These are phyloP conservation scores for Globisporangium cederbergense DNA, from an alignment of 352 stramenopile genomes.

Conservation along the genomic window DNA sequence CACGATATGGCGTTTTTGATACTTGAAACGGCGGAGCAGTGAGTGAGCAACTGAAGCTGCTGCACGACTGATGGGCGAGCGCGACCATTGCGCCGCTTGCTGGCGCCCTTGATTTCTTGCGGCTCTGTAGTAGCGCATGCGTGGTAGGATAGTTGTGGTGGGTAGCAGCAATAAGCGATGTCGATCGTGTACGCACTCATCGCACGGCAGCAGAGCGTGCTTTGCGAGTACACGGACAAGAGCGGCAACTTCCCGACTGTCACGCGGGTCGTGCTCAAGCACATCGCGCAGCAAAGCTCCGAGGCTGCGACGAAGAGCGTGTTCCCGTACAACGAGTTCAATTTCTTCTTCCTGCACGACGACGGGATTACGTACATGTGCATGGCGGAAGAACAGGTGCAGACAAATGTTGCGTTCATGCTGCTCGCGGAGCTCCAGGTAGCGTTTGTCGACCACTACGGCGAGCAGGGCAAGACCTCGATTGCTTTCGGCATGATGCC, in stretches of 20 bases:
- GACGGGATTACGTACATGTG: slow-evolving; percentile 80
- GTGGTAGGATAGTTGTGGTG: neutral
- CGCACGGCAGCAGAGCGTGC: slow-evolving; percentile 64
- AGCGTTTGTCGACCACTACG: slow-evolving; percentile 63
- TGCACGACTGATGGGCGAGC: slow-evolving; percentile 4
- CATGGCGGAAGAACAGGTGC: slow-evolving; percentile 76
- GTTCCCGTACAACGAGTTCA: slow-evolving; percentile 75
- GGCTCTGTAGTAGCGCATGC: neutral
- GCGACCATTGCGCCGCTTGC: slow-evolving; percentile 9
- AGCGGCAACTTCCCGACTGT: slow-evolving; percentile 75
- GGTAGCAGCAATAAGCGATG: slow-evolving; percentile 29
- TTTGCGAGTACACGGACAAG: slow-evolving; percentile 77
- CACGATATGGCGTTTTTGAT: neutral
- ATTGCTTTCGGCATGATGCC: slow-evolving; percentile 66
- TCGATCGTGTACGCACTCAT: slow-evolving; percentile 77
- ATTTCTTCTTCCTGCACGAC: slow-evolving; percentile 79
- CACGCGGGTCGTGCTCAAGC: slow-evolving; percentile 68
- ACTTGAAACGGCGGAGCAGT: slow-evolving; percentile 5
- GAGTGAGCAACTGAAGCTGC: neutral
- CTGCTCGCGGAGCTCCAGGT: slow-evolving; percentile 69
- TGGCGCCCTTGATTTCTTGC: neutral
- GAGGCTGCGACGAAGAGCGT: slow-evolving; percentile 41
- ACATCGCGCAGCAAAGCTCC: slow-evolving; percentile 54
- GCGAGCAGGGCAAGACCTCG: slow-evolving; percentile 59
- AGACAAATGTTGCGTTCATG: slow-evolving; percentile 67